Percentiles rank a stretch among this genome's conserved stretches.
phyloP scores from a whole-genome alignment of 2,329 filamentous ascomycete species.

The Orbilia oligospora region DNA sequence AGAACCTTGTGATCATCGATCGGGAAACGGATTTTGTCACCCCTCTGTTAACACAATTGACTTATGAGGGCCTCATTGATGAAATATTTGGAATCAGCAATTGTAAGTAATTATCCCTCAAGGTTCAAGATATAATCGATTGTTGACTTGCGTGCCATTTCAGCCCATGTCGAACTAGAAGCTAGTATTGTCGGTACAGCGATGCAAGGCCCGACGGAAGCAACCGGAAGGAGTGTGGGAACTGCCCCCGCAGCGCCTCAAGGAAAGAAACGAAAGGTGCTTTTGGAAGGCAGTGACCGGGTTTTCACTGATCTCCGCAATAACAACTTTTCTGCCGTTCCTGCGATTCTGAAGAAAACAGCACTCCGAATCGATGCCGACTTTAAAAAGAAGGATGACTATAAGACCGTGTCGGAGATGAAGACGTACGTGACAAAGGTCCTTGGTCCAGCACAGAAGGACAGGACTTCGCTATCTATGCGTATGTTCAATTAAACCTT shows the following conservation, averaged over 20 bases:
- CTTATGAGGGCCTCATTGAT: conserved; percentile 95
- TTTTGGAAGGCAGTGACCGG: conserved; percentile 89
- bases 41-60: conserved; percentile 90
- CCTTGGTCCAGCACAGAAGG: conserved; percentile 70
- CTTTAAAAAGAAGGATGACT: conserved; percentile 87
- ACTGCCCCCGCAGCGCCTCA: conserved; percentile 69
- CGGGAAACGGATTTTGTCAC: conserved; percentile 95
- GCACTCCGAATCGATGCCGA: conserved; percentile 87
- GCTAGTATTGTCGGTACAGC: conserved; percentile 51
- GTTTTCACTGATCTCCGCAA: conserved; percentile 90
- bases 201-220: conserved; percentile 41
- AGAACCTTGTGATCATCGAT: conserved; percentile 94
- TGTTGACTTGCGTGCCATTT: neutral
- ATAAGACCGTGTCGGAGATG: conserved; percentile 90
- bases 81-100: conserved; percentile 92
- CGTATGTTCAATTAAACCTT: conserved; percentile 64
- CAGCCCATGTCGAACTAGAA: conserved; percentile 84
- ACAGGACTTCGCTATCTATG: conserved; percentile 57
- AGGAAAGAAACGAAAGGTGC: conserved; percentile 86
- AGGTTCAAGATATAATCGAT: neutral
- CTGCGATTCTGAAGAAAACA: conserved; percentile 87
- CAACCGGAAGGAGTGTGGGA: conserved; percentile 52
- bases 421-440: conserved; percentile 96
- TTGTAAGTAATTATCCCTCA: conserved; percentile 67
- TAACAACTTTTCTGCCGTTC: conserved; percentile 95